Percentiles rank a stretch among this genome's conserved stretches.
phyloP scores from a whole-genome alignment of 129 eudicot genomes.

The Gnaphalium uliginosum region DNA sequence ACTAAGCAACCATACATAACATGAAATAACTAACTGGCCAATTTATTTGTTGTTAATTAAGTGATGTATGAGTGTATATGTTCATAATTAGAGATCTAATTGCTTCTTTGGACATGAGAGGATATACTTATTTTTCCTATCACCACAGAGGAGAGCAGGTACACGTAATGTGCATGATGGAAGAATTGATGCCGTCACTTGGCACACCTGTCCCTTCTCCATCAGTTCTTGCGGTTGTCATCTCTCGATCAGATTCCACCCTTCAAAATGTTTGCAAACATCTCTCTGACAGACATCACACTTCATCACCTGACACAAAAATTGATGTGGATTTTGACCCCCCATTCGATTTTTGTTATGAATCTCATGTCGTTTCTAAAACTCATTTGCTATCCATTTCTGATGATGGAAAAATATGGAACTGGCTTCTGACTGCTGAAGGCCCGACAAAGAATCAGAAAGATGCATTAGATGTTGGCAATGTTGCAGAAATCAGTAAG shows the following conservation, averaged over 20 bases:
- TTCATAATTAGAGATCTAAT: constrained; percentile 12
- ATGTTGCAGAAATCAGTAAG: constrained; percentile 35
- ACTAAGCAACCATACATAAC: too few relatives aligned
- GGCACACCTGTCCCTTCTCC: constrained; percentile 95
- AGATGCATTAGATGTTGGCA: constrained; percentile 32
- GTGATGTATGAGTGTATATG: not conserved
- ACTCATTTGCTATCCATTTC: constrained; percentile 83
- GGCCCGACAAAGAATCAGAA: constrained; percentile 55
- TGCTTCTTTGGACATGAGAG: constrained; percentile 28
- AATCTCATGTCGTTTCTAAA: constrained; percentile 61
- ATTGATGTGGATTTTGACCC: constrained; percentile 56
- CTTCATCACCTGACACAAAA: constrained; percentile 41
- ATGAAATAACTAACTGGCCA: too few relatives aligned
- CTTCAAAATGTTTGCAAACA: constrained; percentile 68
- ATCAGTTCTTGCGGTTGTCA: constrained; percentile 77
- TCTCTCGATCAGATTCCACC: constrained; percentile 77
- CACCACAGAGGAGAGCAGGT: constrained; percentile 87
- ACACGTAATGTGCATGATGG: constrained; percentile 78
- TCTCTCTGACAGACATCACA: constrained; percentile 49
- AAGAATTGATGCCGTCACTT: constrained; percentile 93
- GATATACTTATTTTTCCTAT: constrained; percentile 39
- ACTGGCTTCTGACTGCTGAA: constrained; percentile 93
- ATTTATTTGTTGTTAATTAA: not conserved
- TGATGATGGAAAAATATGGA: constrained; percentile 98
- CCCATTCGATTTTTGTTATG: constrained; percentile 80